Evolutionary conservation across 768 basidiomycete genomes (phyloP).

Genomic region (Lentinus tigrinus): DNA sequence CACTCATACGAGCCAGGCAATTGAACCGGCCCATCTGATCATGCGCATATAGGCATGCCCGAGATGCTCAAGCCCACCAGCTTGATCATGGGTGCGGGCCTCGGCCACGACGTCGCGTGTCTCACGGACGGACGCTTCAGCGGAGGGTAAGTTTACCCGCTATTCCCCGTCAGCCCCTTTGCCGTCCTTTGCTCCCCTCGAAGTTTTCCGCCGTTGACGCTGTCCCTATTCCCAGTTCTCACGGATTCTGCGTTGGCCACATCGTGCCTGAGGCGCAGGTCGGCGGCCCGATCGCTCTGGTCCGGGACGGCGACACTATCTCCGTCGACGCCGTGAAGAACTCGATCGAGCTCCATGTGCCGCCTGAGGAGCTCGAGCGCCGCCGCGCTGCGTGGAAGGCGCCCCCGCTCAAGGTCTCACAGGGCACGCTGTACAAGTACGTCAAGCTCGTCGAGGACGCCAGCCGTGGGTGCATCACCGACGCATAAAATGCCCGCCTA

Average conservation of each 20-base stretch:
- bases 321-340: conserved; percentile 88
- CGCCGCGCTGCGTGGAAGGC: conserved; percentile 76
- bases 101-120: conserved; percentile 94
- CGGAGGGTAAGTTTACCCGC: conserved; percentile 71
- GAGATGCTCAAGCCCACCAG: conserved; percentile 99
- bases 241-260: conserved; percentile 96
- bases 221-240: conserved; percentile 55
- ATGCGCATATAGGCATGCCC: conserved; percentile 74
- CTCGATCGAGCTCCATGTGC: conserved; percentile 73
- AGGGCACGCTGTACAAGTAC: conserved; percentile 89
- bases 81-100: conserved; percentile 97
- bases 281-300: conserved; percentile 90
- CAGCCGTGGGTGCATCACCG: conserved; percentile 89
- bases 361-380: conserved; percentile 74
- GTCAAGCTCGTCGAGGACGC: conserved; percentile 86
- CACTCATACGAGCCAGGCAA: not conserved
- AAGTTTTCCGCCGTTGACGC: conserved; percentile 8
- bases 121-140: conserved; percentile 98
- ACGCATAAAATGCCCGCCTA: conserved; percentile 61
- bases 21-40: not conserved
- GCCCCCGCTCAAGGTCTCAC: conserved; percentile 78
- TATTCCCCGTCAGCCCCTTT: conserved; percentile 6
- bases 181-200: not conserved
- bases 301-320: conserved; percentile 84
- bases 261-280: conserved; percentile 96